Percentiles rank a stretch among this genome's conserved stretches.
Conservation (phyloP, 352 stramenopile genomes). For the Phytopythium montanum region DNA sequence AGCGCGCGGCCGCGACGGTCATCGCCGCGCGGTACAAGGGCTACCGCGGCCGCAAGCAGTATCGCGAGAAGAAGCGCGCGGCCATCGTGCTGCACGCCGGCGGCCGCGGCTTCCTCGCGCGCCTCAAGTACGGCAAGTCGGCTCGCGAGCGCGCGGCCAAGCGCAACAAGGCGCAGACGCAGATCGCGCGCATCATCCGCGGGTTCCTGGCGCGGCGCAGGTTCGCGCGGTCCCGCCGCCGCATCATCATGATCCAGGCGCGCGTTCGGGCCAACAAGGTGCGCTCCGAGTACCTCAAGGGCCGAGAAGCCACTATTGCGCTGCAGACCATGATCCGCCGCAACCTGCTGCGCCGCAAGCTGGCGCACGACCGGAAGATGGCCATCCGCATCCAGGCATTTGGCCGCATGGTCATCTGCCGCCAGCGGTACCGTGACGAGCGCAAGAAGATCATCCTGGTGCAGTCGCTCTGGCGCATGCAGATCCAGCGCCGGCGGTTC, state of each 20-base stretch:
- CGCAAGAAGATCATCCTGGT: slow-evolving; percentile 69
- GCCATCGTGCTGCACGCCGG: slow-evolving; percentile 76
- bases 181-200: slow-evolving; percentile 72
- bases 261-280: slow-evolving; percentile 84
- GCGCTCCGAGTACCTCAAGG: slow-evolving; percentile 83
- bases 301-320: slow-evolving; percentile 82
- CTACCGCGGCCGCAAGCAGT: slow-evolving; percentile 54
- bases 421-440: slow-evolving; percentile 54
- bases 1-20: slow-evolving; percentile 53
- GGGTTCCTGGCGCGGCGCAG: slow-evolving; percentile 59
- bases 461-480: slow-evolving; percentile 82
- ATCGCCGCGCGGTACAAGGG: slow-evolving; percentile 81
- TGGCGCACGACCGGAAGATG: slow-evolving; percentile 85
- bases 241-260: slow-evolving; percentile 87
- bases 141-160: slow-evolving; percentile 64
- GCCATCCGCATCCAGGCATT: slow-evolving; percentile 82
- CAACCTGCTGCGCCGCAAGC: slow-evolving; percentile 71
- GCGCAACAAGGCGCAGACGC: slow-evolving; percentile 74
- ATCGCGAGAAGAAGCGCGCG: slow-evolving; percentile 62
- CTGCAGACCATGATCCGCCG: slow-evolving; percentile 87
- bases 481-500: slow-evolving; percentile 53
- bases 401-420: slow-evolving; percentile 77
- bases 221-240: slow-evolving; percentile 47
- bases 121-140: slow-evolving; percentile 87
- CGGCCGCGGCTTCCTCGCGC: slow-evolving; percentile 72